Evolutionary conservation across 1,139 yeast genomes (phyloP), one percentile per base, ranked within the genome.

Genomic region (Hemisphaericaspora lyxosophila): DNA sequence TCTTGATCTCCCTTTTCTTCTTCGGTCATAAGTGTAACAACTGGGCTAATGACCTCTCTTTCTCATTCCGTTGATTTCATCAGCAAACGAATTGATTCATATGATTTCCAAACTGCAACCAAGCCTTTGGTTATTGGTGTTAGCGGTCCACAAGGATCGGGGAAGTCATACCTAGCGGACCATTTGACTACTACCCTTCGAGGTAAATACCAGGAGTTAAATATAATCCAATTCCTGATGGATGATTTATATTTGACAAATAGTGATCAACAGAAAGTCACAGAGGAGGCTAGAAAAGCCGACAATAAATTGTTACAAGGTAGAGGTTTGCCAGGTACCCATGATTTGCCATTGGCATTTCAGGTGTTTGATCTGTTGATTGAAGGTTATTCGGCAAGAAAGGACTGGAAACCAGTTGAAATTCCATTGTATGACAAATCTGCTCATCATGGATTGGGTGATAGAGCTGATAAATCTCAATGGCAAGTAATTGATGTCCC

Each of bases 321-420:
- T 3, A 65, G 97, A 31, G 98, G 98, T 0, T 69, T 87, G 22
- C 97, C 97, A 0, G 97, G 97, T 0, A 90, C 98, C 0, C 98
- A 92, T 56, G 97, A 92, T 54, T 51, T 85, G 28, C 51, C 31
- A 8, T 35, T 53, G 19, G 42, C 49, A 7, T 16, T 34, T 8
- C 35, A 45, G 11, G 54, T 57, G n/a, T 50, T 64, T 33, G 40
- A 43, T 13, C 43, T 45, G 25, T 44, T 62, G 24, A 38, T 41
- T 20, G 30, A 43, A 9, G 38, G 46, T 26, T 48, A 24, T 34
- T 45, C 13, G 16, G 34, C 15, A 35, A 36, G 3, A 29, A 35
- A 16, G 32, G 27, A 31, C 3, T 31, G 47, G 30, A 23, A 44
- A 4, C 58, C 64, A 2, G 56, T 77, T 5, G 41, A 45, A 4